Evolutionary conservation across 2,329 filamentous ascomycete species (phyloP).

Genomic region (Xylariaceae sp.): DNA sequence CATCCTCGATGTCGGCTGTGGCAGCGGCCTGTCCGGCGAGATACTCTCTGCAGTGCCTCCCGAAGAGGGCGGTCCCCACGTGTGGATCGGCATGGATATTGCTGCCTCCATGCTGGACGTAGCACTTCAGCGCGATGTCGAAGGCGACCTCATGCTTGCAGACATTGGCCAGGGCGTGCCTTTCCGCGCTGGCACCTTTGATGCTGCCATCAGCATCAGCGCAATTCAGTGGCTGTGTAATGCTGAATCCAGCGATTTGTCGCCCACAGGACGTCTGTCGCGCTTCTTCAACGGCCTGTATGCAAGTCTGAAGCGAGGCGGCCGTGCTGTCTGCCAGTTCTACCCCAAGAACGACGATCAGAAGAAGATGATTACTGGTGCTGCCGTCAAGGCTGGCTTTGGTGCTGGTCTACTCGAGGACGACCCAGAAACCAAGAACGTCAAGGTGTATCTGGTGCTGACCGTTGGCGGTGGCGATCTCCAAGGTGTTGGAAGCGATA

Average conservation of each 20-base stretch:
- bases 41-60: conserved; percentile 74
- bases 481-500: conserved; percentile 64
- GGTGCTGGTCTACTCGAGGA: conserved; percentile 93
- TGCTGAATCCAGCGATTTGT: conserved; percentile 84
- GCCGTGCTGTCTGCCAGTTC: conserved; percentile 92
- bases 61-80: conserved; percentile 78
- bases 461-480: conserved; percentile 69
- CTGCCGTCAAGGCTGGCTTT: conserved; percentile 91
- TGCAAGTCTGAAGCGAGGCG: conserved; percentile 76
- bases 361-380: conserved; percentile 85
- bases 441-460: conserved; percentile 92
- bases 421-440: conserved; percentile 92
- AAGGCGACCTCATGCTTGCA: conserved; percentile 89
- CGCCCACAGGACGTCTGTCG: conserved; percentile 70
- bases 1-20: conserved; percentile 95
- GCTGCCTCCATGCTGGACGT: conserved; percentile 95
- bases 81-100: conserved; percentile 97
- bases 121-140: conserved; percentile 85
- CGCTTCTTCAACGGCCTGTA: conserved; percentile 95
- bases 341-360: conserved; percentile 96
- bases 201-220: conserved; percentile 90
- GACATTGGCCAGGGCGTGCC: conserved; percentile 96
- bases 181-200: conserved; percentile 87
- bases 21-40: conserved; percentile 89
- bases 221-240: conserved; percentile 99